phyloP scores from a whole-genome alignment of 2,329 filamentous ascomycete genomes.

The Basipetospora sp. region DNA sequence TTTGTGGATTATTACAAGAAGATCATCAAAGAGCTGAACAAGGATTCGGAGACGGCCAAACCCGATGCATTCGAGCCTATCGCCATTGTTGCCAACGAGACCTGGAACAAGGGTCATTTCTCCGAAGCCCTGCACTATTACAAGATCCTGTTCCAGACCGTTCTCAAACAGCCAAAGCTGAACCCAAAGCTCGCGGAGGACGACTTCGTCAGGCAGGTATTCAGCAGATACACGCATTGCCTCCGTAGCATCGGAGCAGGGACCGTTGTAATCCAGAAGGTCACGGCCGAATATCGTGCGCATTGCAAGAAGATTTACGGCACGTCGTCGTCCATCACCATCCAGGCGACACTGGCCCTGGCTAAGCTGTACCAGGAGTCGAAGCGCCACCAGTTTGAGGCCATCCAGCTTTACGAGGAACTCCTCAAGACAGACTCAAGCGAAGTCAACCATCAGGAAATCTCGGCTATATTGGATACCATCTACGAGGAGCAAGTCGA shows the following conservation, averaged over 20 bases:
- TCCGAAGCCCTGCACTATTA: conserved; percentile 21
- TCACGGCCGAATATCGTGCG: conserved; percentile 19
- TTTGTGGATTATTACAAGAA: conserved; percentile 24
- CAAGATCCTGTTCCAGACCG: conserved; percentile 21
- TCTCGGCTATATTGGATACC: conserved; percentile 19
- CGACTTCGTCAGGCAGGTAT: conserved; percentile 18
- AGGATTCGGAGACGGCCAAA: conserved; percentile 18
- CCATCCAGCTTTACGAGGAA: conserved; percentile 21
- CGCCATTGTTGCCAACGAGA: conserved; percentile 21
- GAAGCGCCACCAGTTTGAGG: conserved; percentile 20
- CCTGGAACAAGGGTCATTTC: conserved; percentile 22
- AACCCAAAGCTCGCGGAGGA: conserved; percentile 19
- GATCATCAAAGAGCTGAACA: conserved; percentile 23
- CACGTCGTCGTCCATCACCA: conserved; percentile 19
- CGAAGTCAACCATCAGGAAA: conserved; percentile 20
- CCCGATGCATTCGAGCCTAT: conserved; percentile 23
- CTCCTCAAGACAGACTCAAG: conserved; percentile 18
- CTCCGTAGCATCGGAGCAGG: conserved; percentile 20
- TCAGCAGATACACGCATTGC: conserved; percentile 20
- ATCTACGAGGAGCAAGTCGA: conserved; percentile 23
- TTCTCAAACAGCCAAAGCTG: conserved; percentile 19
- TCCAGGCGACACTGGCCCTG: conserved; percentile 20
- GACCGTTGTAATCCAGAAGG: conserved; percentile 18
- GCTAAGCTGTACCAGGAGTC: conserved; percentile 23
- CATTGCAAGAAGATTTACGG: conserved; percentile 21